Percentiles rank a stretch among this genome's conserved stretches.
Evolutionary conservation across 2,329 filamentous ascomycete genomes (phyloP).

Genomic region (Tolypocladium amazonense): DNA sequence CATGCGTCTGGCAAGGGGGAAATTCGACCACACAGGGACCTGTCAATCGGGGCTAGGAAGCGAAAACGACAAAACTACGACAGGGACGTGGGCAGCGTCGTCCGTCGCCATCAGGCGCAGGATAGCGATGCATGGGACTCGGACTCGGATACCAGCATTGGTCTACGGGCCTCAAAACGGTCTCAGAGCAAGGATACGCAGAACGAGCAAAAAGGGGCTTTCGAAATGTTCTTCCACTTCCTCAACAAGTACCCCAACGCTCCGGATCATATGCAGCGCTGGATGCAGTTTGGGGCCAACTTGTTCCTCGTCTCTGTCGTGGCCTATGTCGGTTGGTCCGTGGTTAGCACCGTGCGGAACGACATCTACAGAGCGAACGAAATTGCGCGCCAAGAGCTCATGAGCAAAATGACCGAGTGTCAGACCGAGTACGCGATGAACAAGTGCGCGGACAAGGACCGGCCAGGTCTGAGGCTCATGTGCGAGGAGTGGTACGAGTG

Average conservation of each 20-base stretch:
- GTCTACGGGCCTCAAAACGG: slow-evolving; percentile 9
- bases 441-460: slow-evolving; percentile 52
- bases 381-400: slow-evolving; percentile 55
- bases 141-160: slow-evolving; percentile 32
- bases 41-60: slow-evolving; percentile 34
- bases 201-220: slow-evolving; percentile 11
- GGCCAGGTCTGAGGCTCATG: slow-evolving; percentile 61
- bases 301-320: slow-evolving; percentile 43
- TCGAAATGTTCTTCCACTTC: slow-evolving; percentile 37
- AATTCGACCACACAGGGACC: slow-evolving; percentile 37
- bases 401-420: slow-evolving; percentile 66
- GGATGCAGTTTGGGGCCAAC: slow-evolving; percentile 54
- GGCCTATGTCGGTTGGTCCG: slow-evolving; percentile 57
- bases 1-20: slow-evolving; percentile 52
- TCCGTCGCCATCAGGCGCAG: slow-evolving; percentile 29
- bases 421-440: slow-evolving; percentile 66
- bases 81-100: slow-evolving; percentile 40
- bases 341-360: slow-evolving; percentile 58
- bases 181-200: slow-evolving; percentile 14
- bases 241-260: slow-evolving; percentile 48
- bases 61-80: slow-evolving; percentile 41
- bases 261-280: slow-evolving; percentile 48
- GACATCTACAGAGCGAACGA: slow-evolving; percentile 67
- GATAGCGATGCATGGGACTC: slow-evolving; percentile 35
- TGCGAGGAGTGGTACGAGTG: slow-evolving; percentile 80